phyloP scores from a whole-genome alignment of 139 green algal genomes.

The Astrephomene gubernaculifera region DNA sequence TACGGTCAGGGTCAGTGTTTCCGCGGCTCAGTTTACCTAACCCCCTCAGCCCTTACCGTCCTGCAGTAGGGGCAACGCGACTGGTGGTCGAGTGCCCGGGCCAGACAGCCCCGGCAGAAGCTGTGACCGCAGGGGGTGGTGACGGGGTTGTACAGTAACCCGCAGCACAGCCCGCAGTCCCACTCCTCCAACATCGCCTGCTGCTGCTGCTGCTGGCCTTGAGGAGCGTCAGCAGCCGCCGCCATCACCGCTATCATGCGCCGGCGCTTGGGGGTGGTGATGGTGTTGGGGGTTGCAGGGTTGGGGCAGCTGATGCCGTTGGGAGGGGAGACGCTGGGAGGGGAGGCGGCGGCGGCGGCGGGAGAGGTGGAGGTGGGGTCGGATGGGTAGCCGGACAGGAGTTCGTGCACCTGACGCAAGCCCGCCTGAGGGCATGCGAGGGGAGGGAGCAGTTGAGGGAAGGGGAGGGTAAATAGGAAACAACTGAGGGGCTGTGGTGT shows the following conservation, averaged over 20 bases:
- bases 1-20: no score
- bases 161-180: constrained; percentile 90
- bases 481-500: not conserved
- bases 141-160: constrained; percentile 91
- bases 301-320: not conserved
- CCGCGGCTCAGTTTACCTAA: no score
- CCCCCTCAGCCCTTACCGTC: no score
- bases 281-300: not conserved
- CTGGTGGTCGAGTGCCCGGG: constrained; percentile 80
- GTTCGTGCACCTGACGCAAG: constrained; percentile 38
- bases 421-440: constrained; percentile 21
- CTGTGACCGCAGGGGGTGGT: constrained; percentile 94
- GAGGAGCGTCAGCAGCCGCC: no score
- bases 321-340: not conserved
- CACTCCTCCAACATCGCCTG: constrained; percentile 79
- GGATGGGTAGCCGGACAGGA: not conserved
- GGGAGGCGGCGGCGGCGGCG: not conserved
- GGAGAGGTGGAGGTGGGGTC: no score
- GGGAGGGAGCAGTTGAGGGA: not conserved
- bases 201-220: no score
- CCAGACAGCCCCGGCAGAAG: constrained; percentile 88
- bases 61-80: constrained; percentile 85
- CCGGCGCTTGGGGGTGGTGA: constrained; percentile 34
- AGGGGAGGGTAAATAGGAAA: no score
- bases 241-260: no score